These are phyloP conservation scores for Ascobolus immersus DNA, from an alignment of 495 filamentous ascomycete species.

Conservation along the genomic window DNA sequence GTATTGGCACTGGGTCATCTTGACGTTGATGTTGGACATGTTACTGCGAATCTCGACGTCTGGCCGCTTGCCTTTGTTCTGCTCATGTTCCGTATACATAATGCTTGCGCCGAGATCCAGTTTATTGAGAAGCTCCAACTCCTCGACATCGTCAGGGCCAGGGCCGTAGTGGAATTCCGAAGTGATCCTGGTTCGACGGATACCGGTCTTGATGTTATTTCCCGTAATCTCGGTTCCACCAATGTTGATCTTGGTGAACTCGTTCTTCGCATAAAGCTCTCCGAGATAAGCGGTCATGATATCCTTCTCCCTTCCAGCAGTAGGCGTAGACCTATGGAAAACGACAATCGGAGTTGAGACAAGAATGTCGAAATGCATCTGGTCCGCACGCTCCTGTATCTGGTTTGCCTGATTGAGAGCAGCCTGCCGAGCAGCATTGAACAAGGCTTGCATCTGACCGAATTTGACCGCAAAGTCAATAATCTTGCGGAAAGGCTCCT, in stretches of 20 bases:
- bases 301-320: slow-evolving; percentile 36
- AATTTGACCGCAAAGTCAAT: slow-evolving; percentile 95
- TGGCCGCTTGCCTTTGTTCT: slow-evolving; percentile 44
- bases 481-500: slow-evolving; percentile 94
- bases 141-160: slow-evolving; percentile 51
- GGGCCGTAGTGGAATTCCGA: slow-evolving; percentile 67
- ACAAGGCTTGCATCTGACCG: slow-evolving; percentile 96
- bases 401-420: slow-evolving; percentile 86
- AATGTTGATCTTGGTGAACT: slow-evolving; percentile 59
- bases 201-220: slow-evolving; percentile 75
- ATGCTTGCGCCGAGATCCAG: slow-evolving; percentile 81
- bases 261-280: slow-evolving; percentile 90
- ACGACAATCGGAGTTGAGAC: slow-evolving; percentile 88
- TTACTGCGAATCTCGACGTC: slow-evolving; percentile 63
- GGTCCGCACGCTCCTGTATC: slow-evolving; percentile 64
- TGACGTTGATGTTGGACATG: slow-evolving; percentile 77
- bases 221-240: slow-evolving; percentile 40
- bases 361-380: slow-evolving; percentile 78
- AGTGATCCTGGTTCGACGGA: slow-evolving; percentile 71
- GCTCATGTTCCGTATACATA: slow-evolving; percentile 64
- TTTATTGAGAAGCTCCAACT: slow-evolving; percentile 86
- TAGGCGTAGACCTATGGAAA: slow-evolving; percentile 51
- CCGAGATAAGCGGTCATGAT: slow-evolving; percentile 76
- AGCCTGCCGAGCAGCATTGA: slow-evolving; percentile 85
- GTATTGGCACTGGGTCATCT: slow-evolving; percentile 70